Evolutionary conservation across 805 yeast genomes (phyloP), one percentile per base, ranked within the genome.

Genomic region (Zygoascus ofunaensis): DNA sequence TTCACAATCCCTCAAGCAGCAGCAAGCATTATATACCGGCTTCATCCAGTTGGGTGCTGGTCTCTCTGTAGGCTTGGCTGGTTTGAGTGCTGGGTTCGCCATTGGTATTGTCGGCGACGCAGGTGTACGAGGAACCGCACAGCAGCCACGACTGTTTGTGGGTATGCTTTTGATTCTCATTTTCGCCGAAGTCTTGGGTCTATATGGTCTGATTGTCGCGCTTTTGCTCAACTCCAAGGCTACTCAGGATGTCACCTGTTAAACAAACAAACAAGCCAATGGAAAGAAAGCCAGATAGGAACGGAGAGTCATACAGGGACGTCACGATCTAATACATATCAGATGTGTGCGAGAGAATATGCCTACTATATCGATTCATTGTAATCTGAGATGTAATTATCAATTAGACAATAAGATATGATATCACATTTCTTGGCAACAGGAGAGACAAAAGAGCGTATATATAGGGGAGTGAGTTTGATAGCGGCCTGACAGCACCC

Each of bases 41-140:
- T 90, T 90, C 76, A 87, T 90, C 69, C 98, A 90, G 73, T 75
- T 90, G 61, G 97, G 96, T 70, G 95, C 97, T 48, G 98, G 98
- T 68, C 76, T 90, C 59, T 84, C 96, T 42, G 98, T 90, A 55
- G 98, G 98, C 62, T 76, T 90, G 57, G 82, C 95, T 51, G 96
- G 97, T 66, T 76, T 90, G 63, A 97, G 97, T 63, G 96, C 97
- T 54, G 98, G 98, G 57, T 90, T 87, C 63, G 97, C 98, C 66
- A 90, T 90, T 71, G 98, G 98, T 72, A 90, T 90, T 56, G 98
- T 90, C 56, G 98, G 98, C 68, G 98, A 90, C 66, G 97, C 95
- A 47, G 98, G 98, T 77, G 97, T 90, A 47, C 85, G 97, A 75
- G 95, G 96, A 70, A 82, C 89, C 55, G 92, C 95, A 52, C 97